These are phyloP conservation scores for Rubia balearica DNA, from an alignment of 305 asterid species.

Conservation along the genomic window DNA sequence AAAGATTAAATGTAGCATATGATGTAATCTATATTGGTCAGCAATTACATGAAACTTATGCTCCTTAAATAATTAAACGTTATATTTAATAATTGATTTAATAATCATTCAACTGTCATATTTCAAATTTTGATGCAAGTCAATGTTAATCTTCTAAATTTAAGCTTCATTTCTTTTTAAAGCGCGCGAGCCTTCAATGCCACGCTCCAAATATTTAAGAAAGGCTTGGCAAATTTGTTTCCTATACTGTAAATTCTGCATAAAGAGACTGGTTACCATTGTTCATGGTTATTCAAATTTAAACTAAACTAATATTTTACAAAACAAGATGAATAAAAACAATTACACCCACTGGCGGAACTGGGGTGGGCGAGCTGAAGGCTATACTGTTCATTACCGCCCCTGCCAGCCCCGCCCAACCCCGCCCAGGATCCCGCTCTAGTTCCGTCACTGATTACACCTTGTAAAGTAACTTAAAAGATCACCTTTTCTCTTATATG, in stretches of 20 bases:
- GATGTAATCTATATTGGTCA: not conserved
- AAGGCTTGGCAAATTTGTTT: not conserved
- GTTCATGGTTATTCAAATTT: too few relatives aligned
- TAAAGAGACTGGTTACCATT: too few relatives aligned
- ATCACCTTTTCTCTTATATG: too few relatives aligned
- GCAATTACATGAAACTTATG: not conserved
- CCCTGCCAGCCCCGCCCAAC: too few relatives aligned
- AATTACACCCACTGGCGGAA: too few relatives aligned
- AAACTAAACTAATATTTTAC: too few relatives aligned
- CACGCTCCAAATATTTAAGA: not conserved
- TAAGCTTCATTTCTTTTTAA: not conserved
- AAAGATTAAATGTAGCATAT: not conserved
- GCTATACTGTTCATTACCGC: too few relatives aligned
- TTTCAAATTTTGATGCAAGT: not conserved
- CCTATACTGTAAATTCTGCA: not conserved
- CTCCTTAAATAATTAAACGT: not conserved
- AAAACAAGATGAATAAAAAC: too few relatives aligned
- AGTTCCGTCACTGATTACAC: too few relatives aligned
- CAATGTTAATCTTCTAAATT: slow-evolving; percentile 1
- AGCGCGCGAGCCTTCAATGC: not conserved
- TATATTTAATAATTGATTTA: not conserved
- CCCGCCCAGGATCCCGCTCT: too few relatives aligned
- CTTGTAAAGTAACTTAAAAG: too few relatives aligned
- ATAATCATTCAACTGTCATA: not conserved
- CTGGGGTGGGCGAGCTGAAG: too few relatives aligned